Evolutionary conservation across 768 basidiomycete species (phyloP).

Genomic region (Phylloporus rhodoxanthus): DNA sequence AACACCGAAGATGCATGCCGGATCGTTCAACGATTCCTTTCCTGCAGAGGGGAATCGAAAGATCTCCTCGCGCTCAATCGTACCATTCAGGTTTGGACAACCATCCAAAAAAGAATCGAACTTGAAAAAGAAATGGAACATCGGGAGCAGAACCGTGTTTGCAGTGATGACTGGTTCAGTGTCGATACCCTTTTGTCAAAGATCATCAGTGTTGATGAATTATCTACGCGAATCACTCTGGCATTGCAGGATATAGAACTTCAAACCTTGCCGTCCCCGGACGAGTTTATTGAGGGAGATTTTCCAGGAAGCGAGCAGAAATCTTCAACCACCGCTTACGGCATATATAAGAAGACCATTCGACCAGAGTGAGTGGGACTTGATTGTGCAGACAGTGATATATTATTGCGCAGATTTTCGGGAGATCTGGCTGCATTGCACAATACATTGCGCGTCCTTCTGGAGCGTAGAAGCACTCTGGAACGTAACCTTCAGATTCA

Average conservation of each 20-base stretch:
- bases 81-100: conserved; percentile 56
- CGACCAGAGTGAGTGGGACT: conserved; percentile 52
- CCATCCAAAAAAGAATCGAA: conserved; percentile 44
- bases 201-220: conserved; percentile 43
- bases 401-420: conserved; percentile 49
- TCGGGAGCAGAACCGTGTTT: conserved; percentile 19
- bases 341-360: conserved; percentile 48
- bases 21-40: conserved; percentile 69
- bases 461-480: conserved; percentile 43
- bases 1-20: conserved; percentile 67
- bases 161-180: conserved; percentile 47
- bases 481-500: conserved; percentile 47
- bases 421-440: conserved; percentile 47
- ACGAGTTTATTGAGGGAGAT: conserved; percentile 23
- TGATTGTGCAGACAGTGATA: neutral
- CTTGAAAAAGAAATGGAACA: conserved; percentile 54
- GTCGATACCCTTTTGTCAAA: conserved; percentile 49
- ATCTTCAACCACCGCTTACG: conserved; percentile 23
- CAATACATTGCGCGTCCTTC: conserved; percentile 37
- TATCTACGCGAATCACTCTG: conserved; percentile 52
- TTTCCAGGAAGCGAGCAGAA: conserved; percentile 12
- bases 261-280: conserved; percentile 8
- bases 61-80: conserved; percentile 63
- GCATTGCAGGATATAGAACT: conserved; percentile 37
- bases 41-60: conserved; percentile 57